Percentiles rank a stretch among this genome's conserved stretches.
Evolutionary conservation across 2,329 filamentous ascomycete genomes (phyloP).

Genomic region (Helotiales sp.): DNA sequence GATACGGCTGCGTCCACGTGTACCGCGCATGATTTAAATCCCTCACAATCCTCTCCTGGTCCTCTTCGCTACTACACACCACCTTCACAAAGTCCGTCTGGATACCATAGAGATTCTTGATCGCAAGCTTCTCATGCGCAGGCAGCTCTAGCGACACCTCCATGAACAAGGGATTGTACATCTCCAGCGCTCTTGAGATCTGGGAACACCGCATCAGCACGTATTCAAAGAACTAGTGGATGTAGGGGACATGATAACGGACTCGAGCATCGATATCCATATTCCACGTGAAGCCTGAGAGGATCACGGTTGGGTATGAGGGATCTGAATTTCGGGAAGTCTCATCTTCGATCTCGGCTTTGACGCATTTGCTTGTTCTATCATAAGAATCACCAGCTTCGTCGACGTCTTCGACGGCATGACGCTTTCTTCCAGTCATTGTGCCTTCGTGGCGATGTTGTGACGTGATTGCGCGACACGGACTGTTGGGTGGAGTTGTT

Average conservation of each 20-base stretch:
- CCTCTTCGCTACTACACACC: background rate
- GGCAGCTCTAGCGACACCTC: background rate
- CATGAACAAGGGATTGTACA: background rate
- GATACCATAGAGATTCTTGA: background rate
- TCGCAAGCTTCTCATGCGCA: background rate
- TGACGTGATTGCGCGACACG: too few relatives aligned
- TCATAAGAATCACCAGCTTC: background rate
- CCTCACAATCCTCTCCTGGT: background rate
- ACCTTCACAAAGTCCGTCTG: background rate
- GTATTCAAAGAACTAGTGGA: background rate
- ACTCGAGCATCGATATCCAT: background rate
- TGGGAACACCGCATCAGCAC: background rate
- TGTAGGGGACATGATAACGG: background rate
- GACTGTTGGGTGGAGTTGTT: too few relatives aligned
- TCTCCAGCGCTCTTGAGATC: background rate
- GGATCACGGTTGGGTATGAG: background rate
- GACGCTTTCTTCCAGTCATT: background rate
- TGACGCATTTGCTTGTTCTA: background rate
- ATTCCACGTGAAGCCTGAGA: conserved; percentile 5
- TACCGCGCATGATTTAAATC: background rate
- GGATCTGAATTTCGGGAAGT: background rate
- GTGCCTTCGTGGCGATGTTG: too few relatives aligned
- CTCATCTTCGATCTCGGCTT: background rate
- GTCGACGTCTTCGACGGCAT: background rate
- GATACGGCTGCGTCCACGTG: background rate